Percentiles rank a stretch among this genome's conserved stretches.
phyloP scores from a whole-genome alignment of 1,284 basidiomycete genomes.

The Trichosporon ovoides region DNA sequence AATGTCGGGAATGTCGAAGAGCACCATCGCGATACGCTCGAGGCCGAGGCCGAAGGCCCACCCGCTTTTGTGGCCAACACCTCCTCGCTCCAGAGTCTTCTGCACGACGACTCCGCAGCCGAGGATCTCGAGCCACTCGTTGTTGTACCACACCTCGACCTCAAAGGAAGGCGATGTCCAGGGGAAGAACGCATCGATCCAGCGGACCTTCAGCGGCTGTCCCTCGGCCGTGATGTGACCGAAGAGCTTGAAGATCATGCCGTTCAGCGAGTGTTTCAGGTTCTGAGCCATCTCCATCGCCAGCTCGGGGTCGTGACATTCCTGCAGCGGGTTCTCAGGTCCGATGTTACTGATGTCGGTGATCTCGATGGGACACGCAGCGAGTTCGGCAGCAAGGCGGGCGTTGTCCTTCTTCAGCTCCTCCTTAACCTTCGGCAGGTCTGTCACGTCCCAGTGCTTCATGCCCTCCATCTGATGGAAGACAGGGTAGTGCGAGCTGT shows the following conservation, averaged over 20 bases:
- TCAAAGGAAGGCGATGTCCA: conserved; percentile 97
- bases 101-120: conserved; percentile 91
- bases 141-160: conserved; percentile 93
- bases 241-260: conserved; percentile 79
- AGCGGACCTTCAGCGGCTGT: conserved; percentile 75
- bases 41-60: conserved; percentile 99
- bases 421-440: conserved; percentile 43
- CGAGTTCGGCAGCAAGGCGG: conserved; percentile 59
- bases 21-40: conserved; percentile 96
- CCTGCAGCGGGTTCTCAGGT: conserved; percentile 73
- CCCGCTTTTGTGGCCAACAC: conserved; percentile 73
- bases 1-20: conserved; percentile 96
- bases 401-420: conserved; percentile 48
- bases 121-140: conserved; percentile 95
- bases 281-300: conserved; percentile 74
- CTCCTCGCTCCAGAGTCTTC: conserved; percentile 77
- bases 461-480: conserved; percentile 99
- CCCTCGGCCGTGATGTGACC: conserved; percentile 53
- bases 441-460: conserved; percentile 59
- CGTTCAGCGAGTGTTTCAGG: conserved; percentile 87
- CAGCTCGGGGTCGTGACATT: conserved; percentile 64
- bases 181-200: conserved; percentile 98
- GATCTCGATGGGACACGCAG: conserved; percentile 69
- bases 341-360: conserved; percentile 76
- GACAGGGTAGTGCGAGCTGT: conserved; percentile 91